Conservation (phyloP, 768 basidiomycete species). For the Lactifluus echinatus region DNA sequence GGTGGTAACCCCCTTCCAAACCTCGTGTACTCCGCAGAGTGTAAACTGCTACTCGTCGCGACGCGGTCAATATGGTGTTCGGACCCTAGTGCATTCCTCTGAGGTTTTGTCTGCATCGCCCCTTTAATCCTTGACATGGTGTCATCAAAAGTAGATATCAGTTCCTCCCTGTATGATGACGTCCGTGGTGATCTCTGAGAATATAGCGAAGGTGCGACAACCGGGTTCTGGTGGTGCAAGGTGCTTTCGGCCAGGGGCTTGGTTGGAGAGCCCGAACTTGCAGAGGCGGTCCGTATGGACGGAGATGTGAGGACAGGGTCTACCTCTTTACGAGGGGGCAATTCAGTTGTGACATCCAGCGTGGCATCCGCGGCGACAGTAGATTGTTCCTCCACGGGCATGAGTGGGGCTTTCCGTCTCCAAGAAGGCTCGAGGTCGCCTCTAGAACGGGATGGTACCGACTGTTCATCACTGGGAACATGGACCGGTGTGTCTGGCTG, state of each 20-base stretch:
- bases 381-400: conserved; percentile 11
- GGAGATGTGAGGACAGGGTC: conserved; percentile 2
- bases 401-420: conserved; percentile 30
- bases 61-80: conserved; percentile 21
- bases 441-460: conserved; percentile 21
- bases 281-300: not conserved
- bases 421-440: conserved; percentile 34
- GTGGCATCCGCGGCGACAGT: not conserved
- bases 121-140: conserved; percentile 83
- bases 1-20: conserved; percentile 3
- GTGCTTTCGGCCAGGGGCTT: conserved; percentile 4
- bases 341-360: conserved; percentile 5
- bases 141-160: conserved; percentile 73
- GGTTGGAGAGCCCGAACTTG: not conserved
- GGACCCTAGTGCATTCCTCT: conserved; percentile 31
- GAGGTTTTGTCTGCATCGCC: conserved; percentile 58
- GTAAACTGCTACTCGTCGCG: not conserved
- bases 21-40: not conserved
- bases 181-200: conserved; percentile 23
- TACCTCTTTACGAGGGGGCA: not conserved
- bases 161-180: conserved; percentile 36
- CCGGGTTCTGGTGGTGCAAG: conserved; percentile 3
- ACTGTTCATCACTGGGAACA: conserved; percentile 34
- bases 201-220: not conserved
- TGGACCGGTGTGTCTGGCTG: conserved; percentile 20